phyloP scores from a whole-genome alignment of 306 rosid species.

The Ochetophila trinervis region DNA sequence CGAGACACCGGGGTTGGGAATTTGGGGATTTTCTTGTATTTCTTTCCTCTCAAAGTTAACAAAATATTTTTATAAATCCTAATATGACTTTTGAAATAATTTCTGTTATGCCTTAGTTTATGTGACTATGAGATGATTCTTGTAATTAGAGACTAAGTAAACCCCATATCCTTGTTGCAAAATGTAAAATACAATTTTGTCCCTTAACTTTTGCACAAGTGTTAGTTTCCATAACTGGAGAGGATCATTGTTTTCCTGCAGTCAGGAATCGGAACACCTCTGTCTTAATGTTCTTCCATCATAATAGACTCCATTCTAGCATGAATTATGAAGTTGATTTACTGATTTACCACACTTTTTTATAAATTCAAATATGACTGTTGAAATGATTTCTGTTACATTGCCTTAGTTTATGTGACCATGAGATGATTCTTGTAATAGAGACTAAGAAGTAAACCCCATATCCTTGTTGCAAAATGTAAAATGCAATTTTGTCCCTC shows the following conservation, averaged over 20 bases:
- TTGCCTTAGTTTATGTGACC: too few relatives aligned
- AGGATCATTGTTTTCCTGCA: neutral
- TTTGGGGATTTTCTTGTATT: too few relatives aligned
- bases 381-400: too few relatives aligned
- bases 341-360: too few relatives aligned
- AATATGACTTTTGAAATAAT: too few relatives aligned
- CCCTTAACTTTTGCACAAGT: neutral
- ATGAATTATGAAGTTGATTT: too few relatives aligned
- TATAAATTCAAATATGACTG: too few relatives aligned
- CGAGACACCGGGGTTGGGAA: neutral
- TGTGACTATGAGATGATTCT: neutral
- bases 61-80: too few relatives aligned
- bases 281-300: too few relatives aligned
- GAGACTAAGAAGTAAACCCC: neutral
- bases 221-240: neutral
- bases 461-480: neutral
- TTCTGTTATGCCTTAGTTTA: too few relatives aligned
- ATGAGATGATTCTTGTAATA: neutral
- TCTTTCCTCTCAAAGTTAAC: too few relatives aligned
- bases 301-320: too few relatives aligned
- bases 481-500: neutral
- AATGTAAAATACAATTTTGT: neutral
- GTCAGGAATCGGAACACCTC: neutral
- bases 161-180: neutral
- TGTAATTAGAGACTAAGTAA: neutral